These are phyloP conservation scores for Nakazawaea sp. DNA, from an alignment of 805 yeast genomes.

Conservation along the genomic window DNA sequence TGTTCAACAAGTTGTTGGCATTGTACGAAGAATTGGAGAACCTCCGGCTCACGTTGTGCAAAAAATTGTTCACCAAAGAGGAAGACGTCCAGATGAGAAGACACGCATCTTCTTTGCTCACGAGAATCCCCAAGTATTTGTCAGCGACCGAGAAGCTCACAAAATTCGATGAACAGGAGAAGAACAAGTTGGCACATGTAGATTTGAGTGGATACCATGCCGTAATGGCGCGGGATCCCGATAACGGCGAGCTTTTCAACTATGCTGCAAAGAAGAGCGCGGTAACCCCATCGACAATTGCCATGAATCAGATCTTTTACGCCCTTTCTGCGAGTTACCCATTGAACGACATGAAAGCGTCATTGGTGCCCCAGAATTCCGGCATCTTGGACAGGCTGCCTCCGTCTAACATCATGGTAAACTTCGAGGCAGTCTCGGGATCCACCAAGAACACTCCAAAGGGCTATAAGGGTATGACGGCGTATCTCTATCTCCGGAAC, in stretches of 20 bases:
- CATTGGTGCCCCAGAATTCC: conserved; percentile 39
- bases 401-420: conserved; percentile 67
- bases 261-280: conserved; percentile 17
- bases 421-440: conserved; percentile 61
- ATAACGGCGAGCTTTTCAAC: conserved; percentile 50
- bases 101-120: conserved; percentile 43
- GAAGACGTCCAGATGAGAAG: conserved; percentile 45
- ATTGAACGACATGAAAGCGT: conserved; percentile 22
- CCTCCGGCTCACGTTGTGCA: conserved; percentile 43
- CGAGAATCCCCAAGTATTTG: conserved; percentile 56
- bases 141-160: conserved; percentile 33
- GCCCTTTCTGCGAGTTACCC: conserved; percentile 76
- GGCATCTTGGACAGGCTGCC: conserved; percentile 41
- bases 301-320: conserved; percentile 60
- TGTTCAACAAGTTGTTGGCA: conserved; percentile 46
- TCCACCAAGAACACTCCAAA: conserved; percentile 55
- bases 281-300: conserved; percentile 44
- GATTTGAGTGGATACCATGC: conserved; percentile 53
- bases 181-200: conserved; percentile 13
- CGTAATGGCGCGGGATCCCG: conserved; percentile 55
- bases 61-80: conserved; percentile 43
- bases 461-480: conserved; percentile 65
- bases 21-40: conserved; percentile 55
- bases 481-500: conserved; percentile 65
- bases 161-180: conserved; percentile 18